These are phyloP conservation scores for Trichocladium antarcticum DNA, from an alignment of 495 filamentous ascomycete species.

Conservation along the genomic window DNA sequence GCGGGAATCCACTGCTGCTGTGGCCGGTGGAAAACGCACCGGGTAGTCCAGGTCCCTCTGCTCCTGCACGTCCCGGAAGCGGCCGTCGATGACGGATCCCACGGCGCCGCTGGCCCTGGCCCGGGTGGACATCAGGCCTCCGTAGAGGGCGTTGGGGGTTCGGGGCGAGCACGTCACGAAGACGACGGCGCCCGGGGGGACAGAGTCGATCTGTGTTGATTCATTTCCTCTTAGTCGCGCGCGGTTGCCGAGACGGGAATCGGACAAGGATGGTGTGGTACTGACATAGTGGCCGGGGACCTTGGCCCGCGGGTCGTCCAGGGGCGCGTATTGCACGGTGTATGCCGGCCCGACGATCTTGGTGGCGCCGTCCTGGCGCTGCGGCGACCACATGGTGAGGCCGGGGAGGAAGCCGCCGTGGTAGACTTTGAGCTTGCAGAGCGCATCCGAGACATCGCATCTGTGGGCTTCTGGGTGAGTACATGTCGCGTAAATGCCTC, in stretches of 20 bases:
- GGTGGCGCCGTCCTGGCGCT: constrained; percentile 37
- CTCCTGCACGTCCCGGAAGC: constrained; percentile 48
- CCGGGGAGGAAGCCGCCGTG: constrained; percentile 49
- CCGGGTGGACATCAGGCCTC: constrained; percentile 48
- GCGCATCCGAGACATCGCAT: constrained; percentile 39
- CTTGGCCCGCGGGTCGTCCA: constrained; percentile 37
- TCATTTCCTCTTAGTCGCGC: too few species aligned
- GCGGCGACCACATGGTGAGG: constrained; percentile 48
- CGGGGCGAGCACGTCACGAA: constrained; percentile 46
- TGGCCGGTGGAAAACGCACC: constrained; percentile 12
- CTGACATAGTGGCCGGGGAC: constrained; percentile 40
- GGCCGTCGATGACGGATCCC: constrained; percentile 46
- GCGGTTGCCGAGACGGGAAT: not conserved
- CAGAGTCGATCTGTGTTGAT: constrained; percentile 41
- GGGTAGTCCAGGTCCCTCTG: constrained; percentile 44
- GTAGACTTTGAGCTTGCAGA: constrained; percentile 39
- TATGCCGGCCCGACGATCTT: constrained; percentile 50
- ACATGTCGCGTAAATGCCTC: not conserved
- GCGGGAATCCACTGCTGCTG: too few species aligned
- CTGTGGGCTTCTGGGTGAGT: constrained; percentile 7
- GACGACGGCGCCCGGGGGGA: constrained; percentile 41
- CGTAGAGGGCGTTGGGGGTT: constrained; percentile 46
- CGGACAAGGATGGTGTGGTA: not conserved
- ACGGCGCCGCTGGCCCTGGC: constrained; percentile 38
- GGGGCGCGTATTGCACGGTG: constrained; percentile 44